These are phyloP conservation scores for Phoenix dactylifera DNA, from an alignment of 176 grass and related monocot genomes.

Conservation along the genomic window DNA sequence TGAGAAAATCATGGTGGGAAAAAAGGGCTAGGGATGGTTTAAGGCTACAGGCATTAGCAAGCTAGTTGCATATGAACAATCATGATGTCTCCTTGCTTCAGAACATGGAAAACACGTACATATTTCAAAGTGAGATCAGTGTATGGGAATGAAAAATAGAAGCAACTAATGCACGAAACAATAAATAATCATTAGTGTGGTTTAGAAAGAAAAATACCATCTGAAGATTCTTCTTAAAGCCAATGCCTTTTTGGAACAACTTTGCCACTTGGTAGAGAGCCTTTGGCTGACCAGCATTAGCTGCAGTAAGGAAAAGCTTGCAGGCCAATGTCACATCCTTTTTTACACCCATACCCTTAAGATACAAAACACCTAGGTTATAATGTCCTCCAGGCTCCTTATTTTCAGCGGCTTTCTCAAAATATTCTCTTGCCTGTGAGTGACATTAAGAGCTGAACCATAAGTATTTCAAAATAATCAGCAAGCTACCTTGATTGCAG, in stretches of 20 bases:
- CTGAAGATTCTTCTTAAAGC: constrained; percentile 90
- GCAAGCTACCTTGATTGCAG: too few relatives aligned
- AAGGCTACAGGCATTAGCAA: too few relatives aligned
- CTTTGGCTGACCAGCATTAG: constrained; percentile 91
- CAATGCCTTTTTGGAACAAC: constrained; percentile 84
- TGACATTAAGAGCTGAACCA: constrained; percentile 17
- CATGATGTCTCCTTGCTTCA: too few relatives aligned
- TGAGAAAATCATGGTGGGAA: too few relatives aligned
- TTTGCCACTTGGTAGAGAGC: constrained; percentile 97
- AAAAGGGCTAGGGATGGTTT: too few relatives aligned
- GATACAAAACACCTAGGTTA: constrained; percentile 91
- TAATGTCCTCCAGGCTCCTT: constrained; percentile 86
- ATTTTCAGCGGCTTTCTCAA: constrained; percentile 72
- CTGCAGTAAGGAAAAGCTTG: constrained; percentile 60
- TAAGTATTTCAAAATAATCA: neutral
- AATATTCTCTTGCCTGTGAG: constrained; percentile 79
- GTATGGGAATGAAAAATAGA: too few relatives aligned
- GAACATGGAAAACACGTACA: too few relatives aligned
- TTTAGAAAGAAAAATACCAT: constrained; percentile 42
- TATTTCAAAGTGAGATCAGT: too few relatives aligned
- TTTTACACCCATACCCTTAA: constrained; percentile 97
- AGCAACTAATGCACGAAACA: too few relatives aligned
- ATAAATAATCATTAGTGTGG: too few relatives aligned
- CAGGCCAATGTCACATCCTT: constrained; percentile 58
- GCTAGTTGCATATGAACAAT: too few relatives aligned